phyloP scores from a whole-genome alignment of 495 filamentous ascomycete genomes.

The Rusavskia elegans region DNA sequence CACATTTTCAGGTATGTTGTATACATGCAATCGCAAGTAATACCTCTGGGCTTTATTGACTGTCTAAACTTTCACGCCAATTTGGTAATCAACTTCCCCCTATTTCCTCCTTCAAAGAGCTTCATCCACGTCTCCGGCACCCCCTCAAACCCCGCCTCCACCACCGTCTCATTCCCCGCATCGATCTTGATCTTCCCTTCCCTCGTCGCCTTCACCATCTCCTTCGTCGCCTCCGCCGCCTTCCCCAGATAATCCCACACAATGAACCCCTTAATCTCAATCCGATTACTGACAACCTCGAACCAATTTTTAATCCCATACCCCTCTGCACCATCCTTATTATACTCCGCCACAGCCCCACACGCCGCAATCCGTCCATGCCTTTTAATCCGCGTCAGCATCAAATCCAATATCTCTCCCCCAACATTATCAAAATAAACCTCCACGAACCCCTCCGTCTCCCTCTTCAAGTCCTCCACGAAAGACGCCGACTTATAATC shows the following conservation, averaged over 20 bases:
- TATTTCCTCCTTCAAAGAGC: slow-evolving; percentile 41
- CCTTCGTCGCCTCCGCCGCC: slow-evolving; percentile 8
- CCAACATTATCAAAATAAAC: slow-evolving; percentile 63
- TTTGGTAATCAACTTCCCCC: slow-evolving; percentile 32
- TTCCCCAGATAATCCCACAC: slow-evolving; percentile 33
- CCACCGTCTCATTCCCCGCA: slow-evolving; percentile 35
- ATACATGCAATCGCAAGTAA: too few species aligned
- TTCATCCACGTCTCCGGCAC: slow-evolving; percentile 33
- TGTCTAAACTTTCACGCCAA: slow-evolving; percentile 1
- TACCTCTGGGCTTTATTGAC: neutral
- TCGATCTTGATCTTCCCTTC: slow-evolving; percentile 33
- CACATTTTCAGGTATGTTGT: too few species aligned
- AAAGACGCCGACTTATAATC: slow-evolving; percentile 51
- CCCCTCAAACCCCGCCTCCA: slow-evolving; percentile 34
- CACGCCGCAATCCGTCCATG: slow-evolving; percentile 46
- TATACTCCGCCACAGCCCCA: slow-evolving; percentile 37
- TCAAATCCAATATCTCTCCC: slow-evolving; percentile 46
- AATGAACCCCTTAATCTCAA: slow-evolving; percentile 49
- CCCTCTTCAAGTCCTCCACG: slow-evolving; percentile 35
- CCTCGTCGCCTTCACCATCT: slow-evolving; percentile 29
- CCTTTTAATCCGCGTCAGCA: slow-evolving; percentile 36
- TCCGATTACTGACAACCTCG: slow-evolving; percentile 31
- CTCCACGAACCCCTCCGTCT: slow-evolving; percentile 47
- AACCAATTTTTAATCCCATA: slow-evolving; percentile 33
- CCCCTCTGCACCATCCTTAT: slow-evolving; percentile 18